Percentiles rank a stretch among this genome's conserved stretches.
phyloP scores from a whole-genome alignment of 768 basidiomycete genomes.

The Lanmaoa pseudosensibilis region DNA sequence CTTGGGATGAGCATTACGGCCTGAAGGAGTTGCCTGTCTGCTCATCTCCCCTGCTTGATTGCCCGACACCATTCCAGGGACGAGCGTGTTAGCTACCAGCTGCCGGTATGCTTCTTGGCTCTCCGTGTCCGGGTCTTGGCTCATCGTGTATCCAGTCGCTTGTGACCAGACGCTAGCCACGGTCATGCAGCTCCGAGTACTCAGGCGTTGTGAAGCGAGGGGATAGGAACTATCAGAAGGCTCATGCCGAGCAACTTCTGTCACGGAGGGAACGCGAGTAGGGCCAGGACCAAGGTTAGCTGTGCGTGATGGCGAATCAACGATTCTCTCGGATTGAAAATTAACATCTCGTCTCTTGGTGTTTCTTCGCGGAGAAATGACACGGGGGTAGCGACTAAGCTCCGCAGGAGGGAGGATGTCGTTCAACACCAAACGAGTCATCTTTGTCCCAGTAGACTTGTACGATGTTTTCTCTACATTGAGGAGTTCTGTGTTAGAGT shows the following conservation, averaged over 20 bases:
- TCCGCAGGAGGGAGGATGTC: slow-evolving; percentile 4
- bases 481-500: slow-evolving; percentile 20
- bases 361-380: slow-evolving; percentile 10
- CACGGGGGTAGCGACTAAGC: slow-evolving; percentile 9
- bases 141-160: slow-evolving; percentile 45
- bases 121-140: slow-evolving; percentile 15
- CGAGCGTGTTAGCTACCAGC: neutral
- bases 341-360: neutral
- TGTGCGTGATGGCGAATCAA: neutral
- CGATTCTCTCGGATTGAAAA: neutral
- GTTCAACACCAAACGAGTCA: neutral
- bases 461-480: slow-evolving; percentile 7
- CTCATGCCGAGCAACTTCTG: neutral
- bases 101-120: neutral
- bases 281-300: neutral
- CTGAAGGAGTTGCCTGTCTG: slow-evolving; percentile 2
- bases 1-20: neutral
- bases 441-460: slow-evolving; percentile 4
- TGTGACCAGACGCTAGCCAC: slow-evolving; percentile 29
- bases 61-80: neutral
- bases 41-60: neutral
- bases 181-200: slow-evolving; percentile 9
- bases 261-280: slow-evolving; percentile 1
- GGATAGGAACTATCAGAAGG: neutral
- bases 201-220: neutral